These are phyloP conservation scores for Mycena venus DNA, from an alignment of 768 basidiomycete species.

Conservation along the genomic window DNA sequence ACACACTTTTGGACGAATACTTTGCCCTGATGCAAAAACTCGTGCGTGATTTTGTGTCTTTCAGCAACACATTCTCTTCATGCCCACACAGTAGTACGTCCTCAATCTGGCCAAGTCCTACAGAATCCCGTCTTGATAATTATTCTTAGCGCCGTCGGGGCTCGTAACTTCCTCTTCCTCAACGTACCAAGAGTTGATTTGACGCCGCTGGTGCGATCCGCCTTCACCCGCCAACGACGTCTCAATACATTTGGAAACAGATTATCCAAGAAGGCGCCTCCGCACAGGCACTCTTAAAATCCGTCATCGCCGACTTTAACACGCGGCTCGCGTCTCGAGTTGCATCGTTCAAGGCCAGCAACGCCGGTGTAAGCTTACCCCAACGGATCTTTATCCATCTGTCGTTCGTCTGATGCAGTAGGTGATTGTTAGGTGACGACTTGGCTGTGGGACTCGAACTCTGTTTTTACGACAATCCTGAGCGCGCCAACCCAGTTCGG, in stretches of 20 bases:
- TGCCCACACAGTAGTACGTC: constrained; percentile 47
- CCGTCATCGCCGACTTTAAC: constrained; percentile 68
- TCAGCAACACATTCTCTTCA: constrained; percentile 23
- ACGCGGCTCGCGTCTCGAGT: constrained; percentile 57
- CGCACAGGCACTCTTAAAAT: constrained; percentile 56
- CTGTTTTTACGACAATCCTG: constrained; percentile 64
- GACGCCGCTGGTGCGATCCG: constrained; percentile 52
- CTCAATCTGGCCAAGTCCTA: neutral
- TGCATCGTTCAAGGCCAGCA: constrained; percentile 53
- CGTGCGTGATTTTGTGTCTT: constrained; percentile 42
- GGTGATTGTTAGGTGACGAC: constrained; percentile 54
- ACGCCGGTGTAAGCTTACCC: constrained; percentile 57
- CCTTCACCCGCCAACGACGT: neutral
- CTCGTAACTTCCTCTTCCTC: constrained; percentile 67
- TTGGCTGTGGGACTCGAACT: constrained; percentile 64
- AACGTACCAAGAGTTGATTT: constrained; percentile 57
- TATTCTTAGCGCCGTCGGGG: constrained; percentile 62
- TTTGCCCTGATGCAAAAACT: constrained; percentile 65
- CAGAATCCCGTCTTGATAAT: neutral
- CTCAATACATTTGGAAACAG: constrained; percentile 40
- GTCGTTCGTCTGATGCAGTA: neutral
- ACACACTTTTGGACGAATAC: constrained; percentile 61
- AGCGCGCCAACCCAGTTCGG: constrained; percentile 63
- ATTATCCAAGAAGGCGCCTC: constrained; percentile 59
- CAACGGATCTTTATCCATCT: neutral